Base-by-base conservation (phyloP, 2,329 filamentous ascomycete genomes). In the Sphaerostilbella broomeana region DNA sequence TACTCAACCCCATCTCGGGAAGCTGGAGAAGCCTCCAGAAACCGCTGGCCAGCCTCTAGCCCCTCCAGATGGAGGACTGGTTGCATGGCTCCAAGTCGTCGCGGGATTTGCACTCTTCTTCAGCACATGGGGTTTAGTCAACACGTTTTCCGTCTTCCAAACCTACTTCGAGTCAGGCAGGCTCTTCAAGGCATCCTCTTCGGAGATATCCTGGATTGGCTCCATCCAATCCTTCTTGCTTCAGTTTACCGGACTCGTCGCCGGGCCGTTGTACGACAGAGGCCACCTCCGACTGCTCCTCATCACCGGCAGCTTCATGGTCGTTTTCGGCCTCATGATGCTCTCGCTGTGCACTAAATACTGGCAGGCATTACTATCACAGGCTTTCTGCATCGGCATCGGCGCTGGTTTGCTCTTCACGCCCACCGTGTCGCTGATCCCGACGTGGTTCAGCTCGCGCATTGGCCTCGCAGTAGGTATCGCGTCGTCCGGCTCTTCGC, bases 141-240 rank as follows among this genome's bases (percentile, higher is more conserved):
- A 53, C 42, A 49, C 69, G 6, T 78, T 74, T 40, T 70, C 71
- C 6, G 66, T 72, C 2, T 79, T 72, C 47, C 72, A 79, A 47
- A 68, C 67, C 2, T 75, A 75, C 57, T 79, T 78, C 47, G 52
- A 60, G 37, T 60, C 57, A 22, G 62, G 55, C 8, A 55, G 32
- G 13, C 35, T 51, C 7, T 45, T 40, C 3, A 7, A 38, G 58
- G 60, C 46, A 46, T 60, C 31, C 43, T 72, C 51, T 38, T 51
- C 41, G 31, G 51, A 15, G 51, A 65, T 45, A n/a, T 51, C 51
- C 1, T 56, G 55, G 53, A 68, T 74, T 12, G 70, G 69, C 12
- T 65, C 67, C 4, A 48, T 70, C 5, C 70, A 73, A 40, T 58
- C 58, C 1, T 69, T 67, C 29, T 51, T 75, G 4, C 58, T 75